Evolutionary conservation across 2,329 filamentous ascomycete genomes (phyloP).

Genomic region (Periconia sp.): DNA sequence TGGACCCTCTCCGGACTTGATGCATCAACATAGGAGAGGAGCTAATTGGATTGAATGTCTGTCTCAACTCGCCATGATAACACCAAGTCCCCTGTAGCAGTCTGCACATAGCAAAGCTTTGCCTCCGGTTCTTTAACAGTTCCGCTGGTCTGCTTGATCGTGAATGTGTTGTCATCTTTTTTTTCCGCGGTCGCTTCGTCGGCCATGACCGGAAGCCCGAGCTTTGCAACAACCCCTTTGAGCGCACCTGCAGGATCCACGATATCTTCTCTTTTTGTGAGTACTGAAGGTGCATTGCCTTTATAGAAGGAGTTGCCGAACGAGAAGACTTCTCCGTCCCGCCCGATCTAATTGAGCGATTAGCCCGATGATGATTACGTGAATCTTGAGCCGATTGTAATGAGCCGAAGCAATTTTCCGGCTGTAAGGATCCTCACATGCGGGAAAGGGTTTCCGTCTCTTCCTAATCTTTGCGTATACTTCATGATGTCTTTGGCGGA

Average conservation of each 20-base stretch:
- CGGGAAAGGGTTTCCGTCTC: no score
- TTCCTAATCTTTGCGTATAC: no score
- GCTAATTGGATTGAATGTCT: conserved; percentile 63
- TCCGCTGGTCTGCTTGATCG: conserved; percentile 57
- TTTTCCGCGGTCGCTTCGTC: conserved; percentile 49
- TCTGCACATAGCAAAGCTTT: conserved; percentile 62
- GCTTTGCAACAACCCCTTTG: conserved; percentile 46
- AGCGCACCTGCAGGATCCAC: conserved; percentile 54
- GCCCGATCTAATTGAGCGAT: no score
- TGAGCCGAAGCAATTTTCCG: no score
- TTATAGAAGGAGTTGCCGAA: conserved; percentile 60
- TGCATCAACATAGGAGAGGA: conserved; percentile 65
- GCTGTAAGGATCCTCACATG: conserved; percentile 54
- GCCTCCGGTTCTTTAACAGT: conserved; percentile 61
- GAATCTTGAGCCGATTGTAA: no score
- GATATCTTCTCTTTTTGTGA: conserved; percentile 51
- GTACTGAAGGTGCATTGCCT: conserved; percentile 50
- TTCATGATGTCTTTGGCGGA: no score
- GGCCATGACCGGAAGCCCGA: conserved; percentile 52
- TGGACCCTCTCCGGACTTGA: conserved; percentile 54
- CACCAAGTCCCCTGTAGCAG: conserved; percentile 54
- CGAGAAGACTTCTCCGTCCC: conserved; percentile 63
- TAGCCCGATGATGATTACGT: not conserved
- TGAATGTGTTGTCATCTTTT: conserved; percentile 46
- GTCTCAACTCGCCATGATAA: conserved; percentile 66